These are phyloP conservation scores for Curvularia spicifera DNA, from an alignment of 2,329 filamentous ascomycete species.

Conservation along the genomic window DNA sequence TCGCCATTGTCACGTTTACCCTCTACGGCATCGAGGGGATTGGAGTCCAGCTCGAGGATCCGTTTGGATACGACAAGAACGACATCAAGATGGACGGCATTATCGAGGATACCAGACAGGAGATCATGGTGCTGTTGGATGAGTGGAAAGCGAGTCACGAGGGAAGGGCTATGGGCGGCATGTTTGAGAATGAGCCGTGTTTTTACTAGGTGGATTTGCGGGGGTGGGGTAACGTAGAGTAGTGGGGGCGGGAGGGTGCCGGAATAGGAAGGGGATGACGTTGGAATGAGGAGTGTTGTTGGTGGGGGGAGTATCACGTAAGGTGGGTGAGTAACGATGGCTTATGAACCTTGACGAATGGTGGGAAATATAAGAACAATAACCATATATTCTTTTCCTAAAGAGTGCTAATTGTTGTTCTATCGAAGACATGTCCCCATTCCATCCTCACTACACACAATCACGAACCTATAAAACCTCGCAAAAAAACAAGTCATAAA, in stretches of 20 bases:
- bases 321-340: too few species aligned
- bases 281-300: background rate
- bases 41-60: conserved; percentile 68
- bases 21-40: conserved; percentile 70
- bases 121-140: conserved; percentile 63
- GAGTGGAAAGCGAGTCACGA: conserved; percentile 60
- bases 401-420: too few species aligned
- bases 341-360: too few species aligned
- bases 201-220: background rate
- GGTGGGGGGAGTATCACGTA: too few species aligned
- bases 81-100: conserved; percentile 73
- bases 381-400: too few species aligned
- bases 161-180: conserved; percentile 38
- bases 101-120: conserved; percentile 64
- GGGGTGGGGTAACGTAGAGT: background rate
- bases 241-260: background rate
- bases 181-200: conserved; percentile 36
- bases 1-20: conserved; percentile 67
- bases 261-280: background rate
- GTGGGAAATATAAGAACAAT: too few species aligned
- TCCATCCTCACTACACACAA: too few species aligned
- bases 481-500: background rate
- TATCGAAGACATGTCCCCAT: too few species aligned
- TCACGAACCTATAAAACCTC: too few species aligned
- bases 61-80: conserved; percentile 69